phyloP scores from a whole-genome alignment of 2,329 filamentous ascomycete species.

The Keithomyces neogunnii region DNA sequence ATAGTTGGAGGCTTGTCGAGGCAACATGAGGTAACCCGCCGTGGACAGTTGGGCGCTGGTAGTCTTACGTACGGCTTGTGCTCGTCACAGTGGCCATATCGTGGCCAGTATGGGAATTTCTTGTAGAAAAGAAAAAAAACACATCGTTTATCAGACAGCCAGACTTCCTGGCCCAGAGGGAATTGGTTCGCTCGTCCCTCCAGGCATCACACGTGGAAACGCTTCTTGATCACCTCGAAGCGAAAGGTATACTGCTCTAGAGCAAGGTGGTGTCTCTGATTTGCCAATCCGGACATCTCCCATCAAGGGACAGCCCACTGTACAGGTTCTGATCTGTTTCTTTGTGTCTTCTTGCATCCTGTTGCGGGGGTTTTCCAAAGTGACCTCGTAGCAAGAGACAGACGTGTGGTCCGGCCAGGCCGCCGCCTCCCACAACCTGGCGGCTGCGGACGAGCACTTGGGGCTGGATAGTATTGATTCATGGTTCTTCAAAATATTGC shows the following conservation, averaged over 20 bases:
- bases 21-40: neutral
- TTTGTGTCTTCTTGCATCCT: no score
- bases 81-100: neutral
- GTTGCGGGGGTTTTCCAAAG: no score
- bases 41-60: neutral
- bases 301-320: no score
- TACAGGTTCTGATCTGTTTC: no score
- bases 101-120: neutral
- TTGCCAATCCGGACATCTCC: neutral
- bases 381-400: no score
- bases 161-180: neutral
- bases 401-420: no score
- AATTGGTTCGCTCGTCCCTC: constrained; percentile 1
- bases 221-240: neutral
- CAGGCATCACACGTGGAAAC: neutral
- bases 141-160: constrained; percentile 2
- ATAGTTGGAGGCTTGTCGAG: neutral
- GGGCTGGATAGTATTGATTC: neutral
- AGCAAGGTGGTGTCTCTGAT: neutral
- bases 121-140: neutral
- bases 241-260: neutral
- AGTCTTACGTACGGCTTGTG: neutral
- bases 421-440: no score
- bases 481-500: neutral
- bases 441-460: no score